Conservation (phyloP, 202 grass and related monocot genomes). For the Carex arenaria region DNA sequence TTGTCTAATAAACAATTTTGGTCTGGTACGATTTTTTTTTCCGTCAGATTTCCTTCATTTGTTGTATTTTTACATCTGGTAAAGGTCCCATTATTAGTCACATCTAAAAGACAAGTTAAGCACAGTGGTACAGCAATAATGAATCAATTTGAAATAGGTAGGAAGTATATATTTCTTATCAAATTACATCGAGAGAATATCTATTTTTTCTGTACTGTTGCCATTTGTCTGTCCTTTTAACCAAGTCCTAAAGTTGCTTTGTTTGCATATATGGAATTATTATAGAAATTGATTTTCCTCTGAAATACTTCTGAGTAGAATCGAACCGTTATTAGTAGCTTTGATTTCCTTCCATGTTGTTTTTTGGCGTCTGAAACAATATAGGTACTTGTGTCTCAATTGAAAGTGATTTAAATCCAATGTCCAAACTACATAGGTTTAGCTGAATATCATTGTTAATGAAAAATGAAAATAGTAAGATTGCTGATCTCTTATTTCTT, state of each 20-base stretch:
- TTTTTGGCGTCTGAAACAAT: too few relatives aligned
- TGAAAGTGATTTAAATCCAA: too few relatives aligned
- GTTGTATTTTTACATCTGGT: background rate
- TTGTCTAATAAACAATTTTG: background rate
- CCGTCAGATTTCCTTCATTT: background rate
- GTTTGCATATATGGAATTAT: background rate
- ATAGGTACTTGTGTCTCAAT: too few relatives aligned
- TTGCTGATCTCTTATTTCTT: too few relatives aligned
- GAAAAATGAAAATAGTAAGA: background rate
- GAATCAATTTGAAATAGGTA: background rate
- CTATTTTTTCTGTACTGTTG: background rate
- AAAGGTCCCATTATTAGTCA: background rate
- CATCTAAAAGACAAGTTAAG: background rate
- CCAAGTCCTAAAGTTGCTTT: conserved; percentile 1
- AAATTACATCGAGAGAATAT: conserved; percentile 2
- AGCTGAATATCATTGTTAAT: background rate
- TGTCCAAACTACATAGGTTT: too few relatives aligned
- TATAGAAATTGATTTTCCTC: background rate
- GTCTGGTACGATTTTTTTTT: background rate
- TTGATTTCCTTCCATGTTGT: background rate
- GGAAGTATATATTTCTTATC: background rate
- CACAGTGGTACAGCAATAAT: background rate
- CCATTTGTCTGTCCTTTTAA: background rate
- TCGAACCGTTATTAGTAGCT: background rate
- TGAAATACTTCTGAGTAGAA: background rate